These are phyloP conservation scores for Draba incana DNA, from an alignment of 345 rosid genomes.

Conservation along the genomic window DNA sequence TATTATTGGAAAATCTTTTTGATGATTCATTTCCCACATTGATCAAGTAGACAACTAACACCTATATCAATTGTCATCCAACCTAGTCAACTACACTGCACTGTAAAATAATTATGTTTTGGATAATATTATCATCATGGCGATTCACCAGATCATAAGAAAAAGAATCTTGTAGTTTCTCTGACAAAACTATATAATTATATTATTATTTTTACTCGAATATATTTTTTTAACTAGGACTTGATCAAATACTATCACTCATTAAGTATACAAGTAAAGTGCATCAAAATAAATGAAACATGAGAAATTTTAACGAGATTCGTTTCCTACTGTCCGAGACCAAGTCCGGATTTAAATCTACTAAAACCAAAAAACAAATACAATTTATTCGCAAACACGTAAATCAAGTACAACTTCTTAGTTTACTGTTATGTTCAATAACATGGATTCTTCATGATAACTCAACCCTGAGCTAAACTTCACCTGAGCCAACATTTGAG, in stretches of 20 bases:
- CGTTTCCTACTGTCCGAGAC: no score
- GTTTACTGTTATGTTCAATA: no score
- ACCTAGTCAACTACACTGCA: constrained; percentile 2
- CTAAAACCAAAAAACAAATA: no score
- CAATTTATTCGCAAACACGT: no score
- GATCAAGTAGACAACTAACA: constrained; percentile 19
- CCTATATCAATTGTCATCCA: constrained; percentile 7
- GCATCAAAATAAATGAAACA: no score
- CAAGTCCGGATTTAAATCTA: no score
- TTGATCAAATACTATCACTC: background rate
- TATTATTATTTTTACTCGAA: background rate
- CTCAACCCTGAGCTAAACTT: no score
- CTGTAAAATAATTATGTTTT: background rate
- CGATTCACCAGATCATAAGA: background rate
- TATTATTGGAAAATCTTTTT: constrained; percentile 8
- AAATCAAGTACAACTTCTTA: no score
- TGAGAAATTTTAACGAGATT: no score
- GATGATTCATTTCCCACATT: constrained; percentile 31
- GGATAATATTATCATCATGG: constrained; percentile 1
- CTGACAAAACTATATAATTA: background rate
- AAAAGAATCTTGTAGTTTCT: background rate
- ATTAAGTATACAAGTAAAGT: background rate
- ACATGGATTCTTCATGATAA: no score
- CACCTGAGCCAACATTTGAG: no score
- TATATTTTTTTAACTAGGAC: background rate